Percentiles rank a stretch among this genome's conserved stretches.
These are phyloP conservation scores for Rosa rugosa DNA, from an alignment of 306 rosid genomes.

Conservation along the genomic window DNA sequence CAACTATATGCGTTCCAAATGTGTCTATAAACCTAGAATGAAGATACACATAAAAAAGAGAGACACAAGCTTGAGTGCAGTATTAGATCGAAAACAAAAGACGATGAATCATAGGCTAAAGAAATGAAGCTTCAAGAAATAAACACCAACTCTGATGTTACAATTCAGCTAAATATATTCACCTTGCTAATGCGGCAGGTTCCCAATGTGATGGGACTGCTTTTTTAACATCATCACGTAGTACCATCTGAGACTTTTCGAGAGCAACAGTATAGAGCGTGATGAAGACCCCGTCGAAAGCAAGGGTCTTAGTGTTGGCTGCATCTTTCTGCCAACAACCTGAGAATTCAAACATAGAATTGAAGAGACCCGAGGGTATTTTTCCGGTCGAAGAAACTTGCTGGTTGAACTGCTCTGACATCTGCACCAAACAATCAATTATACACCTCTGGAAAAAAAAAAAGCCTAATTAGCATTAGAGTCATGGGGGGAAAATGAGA, in stretches of 20 bases:
- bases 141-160: no score
- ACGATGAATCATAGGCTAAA: not conserved
- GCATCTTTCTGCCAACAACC: constrained; percentile 99
- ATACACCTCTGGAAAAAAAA: no score
- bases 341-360: constrained; percentile 88
- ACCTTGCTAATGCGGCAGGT: constrained; percentile 83
- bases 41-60: not conserved
- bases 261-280: constrained; percentile 89
- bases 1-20: constrained; percentile 92
- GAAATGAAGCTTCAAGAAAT: no score
- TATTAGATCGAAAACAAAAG: not conserved
- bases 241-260: constrained; percentile 87
- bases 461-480: no score
- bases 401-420: constrained; percentile 99
- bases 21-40: constrained; percentile 77
- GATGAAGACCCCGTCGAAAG: constrained; percentile 94
- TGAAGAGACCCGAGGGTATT: constrained; percentile 97
- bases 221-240: constrained; percentile 63
- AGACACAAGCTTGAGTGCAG: not conserved
- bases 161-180: no score
- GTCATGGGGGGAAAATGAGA: no score
- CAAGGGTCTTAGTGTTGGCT: constrained; percentile 76
- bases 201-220: constrained; percentile 96
- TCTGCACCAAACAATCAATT: constrained; percentile 38
- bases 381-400: constrained; percentile 82